Conservation (phyloP, 306 rosid species). For the Fragaria iinumae region DNA sequence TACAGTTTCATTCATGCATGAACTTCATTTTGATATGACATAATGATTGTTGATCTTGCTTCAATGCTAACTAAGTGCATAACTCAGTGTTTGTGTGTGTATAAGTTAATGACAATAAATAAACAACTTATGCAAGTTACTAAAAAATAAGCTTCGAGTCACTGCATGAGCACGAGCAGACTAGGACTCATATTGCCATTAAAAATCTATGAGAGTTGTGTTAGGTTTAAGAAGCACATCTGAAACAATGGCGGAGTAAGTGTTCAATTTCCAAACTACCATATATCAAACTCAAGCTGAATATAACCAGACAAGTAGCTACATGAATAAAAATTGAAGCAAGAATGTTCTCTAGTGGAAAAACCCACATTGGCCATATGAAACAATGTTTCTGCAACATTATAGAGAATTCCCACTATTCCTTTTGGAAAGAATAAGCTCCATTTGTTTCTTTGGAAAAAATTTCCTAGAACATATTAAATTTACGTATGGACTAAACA, state of each 20-base stretch:
- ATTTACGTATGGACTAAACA: neutral
- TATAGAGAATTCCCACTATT: neutral
- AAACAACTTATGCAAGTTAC: too few species aligned
- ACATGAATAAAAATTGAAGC: neutral
- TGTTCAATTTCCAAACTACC: neutral
- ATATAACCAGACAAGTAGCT: neutral
- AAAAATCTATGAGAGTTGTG: neutral
- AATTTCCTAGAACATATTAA: neutral
- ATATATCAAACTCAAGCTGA: neutral
- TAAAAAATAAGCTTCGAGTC: too few species aligned
- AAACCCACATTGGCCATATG: neutral
- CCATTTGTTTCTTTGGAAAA: neutral
- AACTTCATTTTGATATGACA: neutral
- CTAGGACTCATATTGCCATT: neutral
- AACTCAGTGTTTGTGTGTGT: too few species aligned
- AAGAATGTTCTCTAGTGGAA: neutral
- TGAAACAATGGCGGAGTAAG: neutral
- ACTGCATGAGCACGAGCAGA: neutral
- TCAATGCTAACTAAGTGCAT: neutral
- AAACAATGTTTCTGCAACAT: neutral
- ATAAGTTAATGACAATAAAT: too few species aligned
- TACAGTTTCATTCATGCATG: too few species aligned
- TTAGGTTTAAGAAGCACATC: neutral
- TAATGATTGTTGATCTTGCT: neutral
- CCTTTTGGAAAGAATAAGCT: neutral